Base-by-base conservation (phyloP, 768 basidiomycete genomes). In the Tricholoma furcatifolium region DNA sequence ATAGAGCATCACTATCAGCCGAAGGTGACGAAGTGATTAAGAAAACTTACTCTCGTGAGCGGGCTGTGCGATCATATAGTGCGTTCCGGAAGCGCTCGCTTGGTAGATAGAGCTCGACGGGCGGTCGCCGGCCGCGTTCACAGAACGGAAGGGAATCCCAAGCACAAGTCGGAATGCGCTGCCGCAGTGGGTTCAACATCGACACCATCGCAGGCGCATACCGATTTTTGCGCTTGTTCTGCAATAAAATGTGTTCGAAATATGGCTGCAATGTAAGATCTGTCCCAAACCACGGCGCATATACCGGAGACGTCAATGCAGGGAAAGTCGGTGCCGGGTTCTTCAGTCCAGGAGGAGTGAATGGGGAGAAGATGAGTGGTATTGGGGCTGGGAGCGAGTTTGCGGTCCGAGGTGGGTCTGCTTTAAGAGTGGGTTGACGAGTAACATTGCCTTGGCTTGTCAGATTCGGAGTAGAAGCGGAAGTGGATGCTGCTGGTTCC, bases 131-230 rank as follows among this genome's bases (percentile, higher is more conserved):
- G 32, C 50, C 36, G 44, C 50, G 48, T 8, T 51, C 38, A 6
- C 21, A 23, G 30, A 17, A 45, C 18, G 57, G 50, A 10, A 60
- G 41, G 41, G 44, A 51, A n/a, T 38, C 43, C 64, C 64, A 65
- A 18, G 59, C 56, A 18, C 51, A 47, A 24, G 53, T 47, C 4
- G 62, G 62, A 0, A 62, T 46, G 20, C 49, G 41, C 23, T 62
- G 59, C 17, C 64, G 57, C 12, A 65, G 51, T 36, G 64, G 64
- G 43, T 65, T 64, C 23, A 57, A 58, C 52, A 56, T 54, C 9
- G 64, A 64, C 4, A 61, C 58, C 61, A 65, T 60, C 14, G 54
- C 40, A 6, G 64, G 64, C n/a, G 60, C 57, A 50, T 64, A 40
- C 9, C 47, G 57, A 46, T 65, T 59, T 36, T 43, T 62, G 23